Evolutionary conservation across 192 early-diverging fungal species (phyloP).

Genomic region (Geranomyces michiganensis): DNA sequence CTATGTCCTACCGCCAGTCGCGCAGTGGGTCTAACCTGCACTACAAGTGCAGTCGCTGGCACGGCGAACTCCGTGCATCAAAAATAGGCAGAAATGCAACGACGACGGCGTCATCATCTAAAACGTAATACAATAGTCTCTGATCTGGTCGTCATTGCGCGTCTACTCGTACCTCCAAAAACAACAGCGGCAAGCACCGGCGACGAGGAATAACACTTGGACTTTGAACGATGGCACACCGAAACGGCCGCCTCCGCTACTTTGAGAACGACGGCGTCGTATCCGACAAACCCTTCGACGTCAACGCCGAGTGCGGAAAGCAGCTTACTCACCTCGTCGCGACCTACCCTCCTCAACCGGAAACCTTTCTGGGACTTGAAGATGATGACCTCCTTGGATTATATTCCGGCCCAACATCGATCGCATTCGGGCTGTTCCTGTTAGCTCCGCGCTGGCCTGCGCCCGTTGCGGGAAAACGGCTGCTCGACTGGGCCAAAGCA

Average conservation of each 20-base stretch:
- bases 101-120: too few relatives aligned
- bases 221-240: not conserved
- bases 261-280: conserved; percentile 8
- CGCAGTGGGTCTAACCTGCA: too few relatives aligned
- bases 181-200: too few relatives aligned
- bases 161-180: too few relatives aligned
- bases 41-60: too few relatives aligned
- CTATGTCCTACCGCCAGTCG: too few relatives aligned
- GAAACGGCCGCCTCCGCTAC: not conserved
- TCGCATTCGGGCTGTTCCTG: not conserved
- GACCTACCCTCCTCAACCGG: not conserved
- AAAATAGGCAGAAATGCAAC: too few relatives aligned
- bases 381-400: not conserved
- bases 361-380: not conserved
- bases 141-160: too few relatives aligned
- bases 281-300: not conserved
- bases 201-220: too few relatives aligned
- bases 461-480: not conserved
- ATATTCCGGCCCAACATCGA: not conserved
- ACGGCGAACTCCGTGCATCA: too few relatives aligned
- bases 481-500: conserved; percentile 2
- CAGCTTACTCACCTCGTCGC: not conserved
- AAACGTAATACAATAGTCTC: too few relatives aligned
- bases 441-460: not conserved
- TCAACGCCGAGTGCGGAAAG: not conserved